These are phyloP conservation scores for Forsythia suspensa DNA, from an alignment of 257 asterid species.

Conservation along the genomic window DNA sequence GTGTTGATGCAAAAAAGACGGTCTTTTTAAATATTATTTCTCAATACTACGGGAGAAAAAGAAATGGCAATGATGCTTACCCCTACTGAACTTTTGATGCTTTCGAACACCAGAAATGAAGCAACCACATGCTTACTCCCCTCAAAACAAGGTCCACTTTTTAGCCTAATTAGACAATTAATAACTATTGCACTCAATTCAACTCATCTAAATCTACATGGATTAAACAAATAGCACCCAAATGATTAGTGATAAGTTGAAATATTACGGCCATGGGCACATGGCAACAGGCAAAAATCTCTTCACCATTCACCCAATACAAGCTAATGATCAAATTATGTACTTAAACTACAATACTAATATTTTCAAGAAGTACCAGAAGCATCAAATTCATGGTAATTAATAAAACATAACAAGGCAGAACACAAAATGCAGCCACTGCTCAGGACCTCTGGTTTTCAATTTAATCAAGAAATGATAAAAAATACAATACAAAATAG, in stretches of 20 bases:
- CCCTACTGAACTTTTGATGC: background rate
- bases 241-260: background rate
- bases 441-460: background rate
- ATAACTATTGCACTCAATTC: background rate
- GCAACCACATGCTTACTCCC: background rate
- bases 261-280: background rate
- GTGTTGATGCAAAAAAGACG: background rate
- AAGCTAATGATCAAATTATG: conserved; percentile 4
- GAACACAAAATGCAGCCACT: background rate
- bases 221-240: background rate
- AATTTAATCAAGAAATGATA: background rate
- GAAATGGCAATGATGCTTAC: background rate
- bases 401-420: background rate
- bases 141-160: background rate
- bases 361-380: conserved; percentile 1
- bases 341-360: background rate
- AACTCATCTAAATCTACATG: background rate
- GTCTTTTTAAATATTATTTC: too few relatives aligned
- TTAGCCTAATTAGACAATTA: background rate
- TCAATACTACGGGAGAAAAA: background rate
- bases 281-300: background rate
- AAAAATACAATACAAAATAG: background rate
- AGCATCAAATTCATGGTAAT: background rate
- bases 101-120: background rate
- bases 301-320: conserved; percentile 10